Evolutionary conservation across 2,329 filamentous ascomycete genomes (phyloP).

Genomic region (Coniochaeta sp.): DNA sequence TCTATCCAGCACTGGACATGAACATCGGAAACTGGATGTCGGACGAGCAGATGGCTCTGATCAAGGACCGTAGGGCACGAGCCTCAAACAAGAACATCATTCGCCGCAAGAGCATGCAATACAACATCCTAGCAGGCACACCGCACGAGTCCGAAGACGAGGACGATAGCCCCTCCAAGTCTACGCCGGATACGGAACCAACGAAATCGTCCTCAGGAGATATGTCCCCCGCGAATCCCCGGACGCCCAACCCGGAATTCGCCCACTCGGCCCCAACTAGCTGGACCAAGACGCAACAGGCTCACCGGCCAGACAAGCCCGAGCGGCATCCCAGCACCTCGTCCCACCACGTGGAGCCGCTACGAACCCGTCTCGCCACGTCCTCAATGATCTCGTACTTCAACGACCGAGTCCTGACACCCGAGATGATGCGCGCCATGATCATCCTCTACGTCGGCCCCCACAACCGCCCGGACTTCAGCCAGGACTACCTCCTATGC

Average conservation of each 20-base stretch:
- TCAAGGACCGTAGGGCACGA: slow-evolving; percentile 72
- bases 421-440: slow-evolving; percentile 99
- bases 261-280: slow-evolving; percentile 38
- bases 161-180: slow-evolving; percentile 32
- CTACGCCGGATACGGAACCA: not conserved
- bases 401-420: slow-evolving; percentile 87
- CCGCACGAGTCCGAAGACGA: slow-evolving; percentile 76
- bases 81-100: slow-evolving; percentile 74
- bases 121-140: slow-evolving; percentile 74
- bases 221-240: slow-evolving; percentile 10
- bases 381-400: slow-evolving; percentile 98
- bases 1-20: slow-evolving; percentile 91
- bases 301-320: not conserved
- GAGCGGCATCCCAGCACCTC: slow-evolving; percentile 25
- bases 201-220: not conserved
- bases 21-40: slow-evolving; percentile 99
- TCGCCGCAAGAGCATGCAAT: slow-evolving; percentile 80
- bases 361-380: slow-evolving; percentile 84
- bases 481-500: slow-evolving; percentile 81
- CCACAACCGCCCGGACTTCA: slow-evolving; percentile 87
- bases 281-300: slow-evolving; percentile 17
- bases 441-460: slow-evolving; percentile 96
- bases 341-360: slow-evolving; percentile 42
- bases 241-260: slow-evolving; percentile 39
- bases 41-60: slow-evolving; percentile 92